Evolutionary conservation across 108 stramenopile genomes (phyloP), one percentile per base, ranked within the genome.

Genomic region (Pseudonitzschia delicatissima): DNA sequence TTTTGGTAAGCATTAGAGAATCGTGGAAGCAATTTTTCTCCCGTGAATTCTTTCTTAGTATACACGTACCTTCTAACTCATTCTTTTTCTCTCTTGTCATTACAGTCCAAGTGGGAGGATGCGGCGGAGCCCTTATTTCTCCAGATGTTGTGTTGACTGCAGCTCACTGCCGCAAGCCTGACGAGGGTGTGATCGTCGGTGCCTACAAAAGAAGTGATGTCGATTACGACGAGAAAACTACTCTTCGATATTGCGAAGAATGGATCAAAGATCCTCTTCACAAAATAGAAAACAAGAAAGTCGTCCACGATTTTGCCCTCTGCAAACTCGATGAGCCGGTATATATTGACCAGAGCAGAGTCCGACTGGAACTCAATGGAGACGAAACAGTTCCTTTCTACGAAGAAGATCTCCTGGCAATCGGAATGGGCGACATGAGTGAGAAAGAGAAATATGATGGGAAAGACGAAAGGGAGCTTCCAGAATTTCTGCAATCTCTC

Each of bases 291-390:
- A 29, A 29, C n/a, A 27, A 0, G 1, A 15, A 12, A n/a, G 31
- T 55, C 0, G 31, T 31, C 33, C 7, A 55, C 20, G 53, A 55
- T 55, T 55, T 55, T 55, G 53, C 53, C 9, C 33, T 55, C 2
- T 55, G 53, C n/a, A 33, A 33, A 33, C 1, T 55, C 11, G 31
- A 55, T 27, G 3, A 34, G 2, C 32, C 29, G 0, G 32, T 55
- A 0, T n/a, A 0, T 27, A 33, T 55, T 32, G 31, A 33, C 32
- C 11, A 33, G 4, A 17, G 3, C n/a, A 28, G 5, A 6, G 53
- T 55, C 33, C 2, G 5, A 13, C n/a, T 55, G 0, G 0, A 33
- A 55, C 3, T 55, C 8, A 55, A 55, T 27, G n/a, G 17, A 5
- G 0, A 32, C 13, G 5, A 2, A 12, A 4, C 5, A 17, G 8